Conservation (phyloP, 441 rosid genomes). For the Bocquillonia castaneifolia region DNA sequence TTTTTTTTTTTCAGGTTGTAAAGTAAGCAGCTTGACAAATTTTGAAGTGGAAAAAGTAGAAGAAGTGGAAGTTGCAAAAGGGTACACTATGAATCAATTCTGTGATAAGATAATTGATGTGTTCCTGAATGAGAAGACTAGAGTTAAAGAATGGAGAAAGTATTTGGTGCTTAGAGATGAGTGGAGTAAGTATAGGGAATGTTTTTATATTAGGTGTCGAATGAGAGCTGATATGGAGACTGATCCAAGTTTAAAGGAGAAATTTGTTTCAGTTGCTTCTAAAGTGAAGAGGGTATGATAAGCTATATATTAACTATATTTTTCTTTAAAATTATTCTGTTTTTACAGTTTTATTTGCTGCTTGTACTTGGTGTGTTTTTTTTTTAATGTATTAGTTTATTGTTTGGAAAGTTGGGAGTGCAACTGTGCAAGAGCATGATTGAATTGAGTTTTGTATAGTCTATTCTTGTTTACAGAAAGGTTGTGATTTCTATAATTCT, state of each 20-base stretch:
- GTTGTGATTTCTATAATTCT: neutral
- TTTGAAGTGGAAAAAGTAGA: conserved; percentile 37
- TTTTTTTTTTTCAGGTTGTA: conserved; percentile 33
- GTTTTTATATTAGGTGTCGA: conserved; percentile 64
- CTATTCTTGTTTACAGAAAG: neutral
- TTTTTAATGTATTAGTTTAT: neutral
- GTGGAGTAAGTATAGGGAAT: conserved; percentile 69
- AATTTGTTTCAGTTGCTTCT: conserved; percentile 42
- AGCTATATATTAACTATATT: no score
- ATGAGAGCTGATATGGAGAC: conserved; percentile 47
- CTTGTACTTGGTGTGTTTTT: neutral
- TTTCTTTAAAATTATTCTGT: neutral
- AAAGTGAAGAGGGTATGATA: conserved; percentile 68
- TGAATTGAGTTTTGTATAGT: neutral
- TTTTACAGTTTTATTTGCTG: neutral
- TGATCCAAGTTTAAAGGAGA: conserved; percentile 53
- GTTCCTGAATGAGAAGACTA: conserved; percentile 71
- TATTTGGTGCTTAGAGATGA: conserved; percentile 74
- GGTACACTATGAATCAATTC: conserved; percentile 60
- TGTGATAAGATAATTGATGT: conserved; percentile 77
- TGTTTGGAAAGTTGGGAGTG: neutral
- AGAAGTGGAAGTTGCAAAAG: conserved; percentile 67
- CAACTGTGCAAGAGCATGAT: neutral
- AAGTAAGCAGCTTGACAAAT: conserved; percentile 33
- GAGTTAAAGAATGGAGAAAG: conserved; percentile 73